Evolutionary conservation across 352 stramenopile genomes (phyloP).

Genomic region (Pythium rhizo-oryzae): DNA sequence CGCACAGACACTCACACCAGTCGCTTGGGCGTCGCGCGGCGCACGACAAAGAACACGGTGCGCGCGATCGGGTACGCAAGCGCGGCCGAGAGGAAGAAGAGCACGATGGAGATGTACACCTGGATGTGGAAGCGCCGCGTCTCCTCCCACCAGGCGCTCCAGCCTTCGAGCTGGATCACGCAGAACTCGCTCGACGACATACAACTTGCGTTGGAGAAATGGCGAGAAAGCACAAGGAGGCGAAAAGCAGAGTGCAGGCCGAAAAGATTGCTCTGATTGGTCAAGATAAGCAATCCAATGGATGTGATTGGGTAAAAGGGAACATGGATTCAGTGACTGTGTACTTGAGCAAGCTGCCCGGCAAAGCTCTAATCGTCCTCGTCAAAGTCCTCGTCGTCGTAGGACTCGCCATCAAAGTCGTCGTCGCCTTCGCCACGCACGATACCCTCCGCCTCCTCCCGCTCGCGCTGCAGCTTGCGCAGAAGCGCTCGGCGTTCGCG

Average conservation of each 20-base stretch:
- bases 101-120: constrained; percentile 71
- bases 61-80: constrained; percentile 69
- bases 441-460: constrained; percentile 44
- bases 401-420: constrained; percentile 49
- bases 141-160: constrained; percentile 59
- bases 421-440: constrained; percentile 31
- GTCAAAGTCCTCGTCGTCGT: constrained; percentile 53
- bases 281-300: too few relatives aligned
- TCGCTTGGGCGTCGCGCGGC: constrained; percentile 54
- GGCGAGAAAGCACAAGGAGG: too few relatives aligned
- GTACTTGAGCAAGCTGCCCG: too few relatives aligned
- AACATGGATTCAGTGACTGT: constrained; percentile 7
- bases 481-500: constrained; percentile 73
- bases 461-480: constrained; percentile 61
- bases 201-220: too few relatives aligned
- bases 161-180: constrained; percentile 54
- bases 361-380: constrained; percentile 33
- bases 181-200: constrained; percentile 40
- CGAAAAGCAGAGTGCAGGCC: too few relatives aligned
- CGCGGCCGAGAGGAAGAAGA: constrained; percentile 80
- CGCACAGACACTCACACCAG: constrained; percentile 62
- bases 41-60: constrained; percentile 65
- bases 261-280: not conserved
- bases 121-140: constrained; percentile 48
- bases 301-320: constrained; percentile 36